Base-by-base conservation (phyloP, 768 basidiomycete species). In the Obba rivulosa region DNA sequence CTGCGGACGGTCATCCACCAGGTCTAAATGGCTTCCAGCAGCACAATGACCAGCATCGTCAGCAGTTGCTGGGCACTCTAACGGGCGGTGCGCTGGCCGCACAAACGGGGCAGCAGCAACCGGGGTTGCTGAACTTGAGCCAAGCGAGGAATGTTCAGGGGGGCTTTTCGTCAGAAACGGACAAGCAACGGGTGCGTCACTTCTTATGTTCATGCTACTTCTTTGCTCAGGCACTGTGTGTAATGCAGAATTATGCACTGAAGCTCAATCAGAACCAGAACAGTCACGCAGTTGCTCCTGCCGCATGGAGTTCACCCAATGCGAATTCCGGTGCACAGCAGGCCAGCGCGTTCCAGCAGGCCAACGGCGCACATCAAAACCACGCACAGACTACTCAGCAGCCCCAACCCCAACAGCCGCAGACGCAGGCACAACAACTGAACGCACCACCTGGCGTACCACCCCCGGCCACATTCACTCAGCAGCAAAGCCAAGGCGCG, bases 21-120 rank as follows among this genome's bases (percentile, higher is more conserved):
- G 87, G 86, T n/a, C 63, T 89, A 42, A 86, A 87, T 59, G 83
- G 83, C 23, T 85, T 84, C 58, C 56, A 56, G 48, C 75, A 73
- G 50, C 66, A 72, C 22, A 62, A 45, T 28, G 69, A 66, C 42
- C 76, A 73, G 48, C 77, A 81, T 62, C 78, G 81, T 46, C 74
- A 80, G 58, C 79, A 56, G 51, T 63, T 81, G 20, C 58, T 84
- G n/a, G 80, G 81, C 48, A 70, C 75, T 24, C 59, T 83, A 55
- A 62, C 69, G 20, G 66, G 68, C 25, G 66, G 57, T 4, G 34
- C 38, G n/a, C 44, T 60, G 18, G 41, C 61, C 8, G 53, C 65
- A 43, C 49, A 52, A 31, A 11, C 69, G 65, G 65, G 69, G 63
- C 70, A 73, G 51, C 73, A 75, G 56, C 73, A 72, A 45, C 85